A percentile compares a stretch with the other conserved stretches of the same genome.
Evolutionary conservation across 78 protist species (phyloP).

Genomic region (Bigelowiella natans): DNA sequence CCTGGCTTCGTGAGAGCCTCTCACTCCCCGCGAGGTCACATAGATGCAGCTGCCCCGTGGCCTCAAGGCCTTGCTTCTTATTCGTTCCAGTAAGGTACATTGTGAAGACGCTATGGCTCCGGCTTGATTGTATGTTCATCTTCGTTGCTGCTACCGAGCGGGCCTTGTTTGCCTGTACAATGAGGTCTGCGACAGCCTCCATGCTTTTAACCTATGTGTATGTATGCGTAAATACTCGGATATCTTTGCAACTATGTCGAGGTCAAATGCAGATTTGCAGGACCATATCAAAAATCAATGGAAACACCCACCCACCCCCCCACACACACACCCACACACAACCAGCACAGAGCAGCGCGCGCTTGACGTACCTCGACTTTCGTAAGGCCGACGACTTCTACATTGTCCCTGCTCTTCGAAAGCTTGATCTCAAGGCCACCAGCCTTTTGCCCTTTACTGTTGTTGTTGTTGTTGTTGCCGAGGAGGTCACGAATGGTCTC

Average conservation of each 20-base stretch:
- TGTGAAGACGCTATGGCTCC: conserved; percentile 20
- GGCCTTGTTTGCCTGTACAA: neutral
- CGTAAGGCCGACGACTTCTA: too few species aligned
- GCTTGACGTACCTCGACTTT: too few species aligned
- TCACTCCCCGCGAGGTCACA: conserved; percentile 19
- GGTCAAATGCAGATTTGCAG: neutral
- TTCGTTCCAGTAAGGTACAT: neutral
- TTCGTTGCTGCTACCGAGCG: neutral
- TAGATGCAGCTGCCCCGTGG: neutral
- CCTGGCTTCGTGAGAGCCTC: neutral
- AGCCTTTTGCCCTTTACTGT: too few species aligned
- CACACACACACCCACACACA: too few species aligned
- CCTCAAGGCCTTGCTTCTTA: neutral
- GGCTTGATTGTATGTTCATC: conserved; percentile 5
- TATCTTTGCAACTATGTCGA: neutral
- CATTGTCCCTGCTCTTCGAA: too few species aligned
- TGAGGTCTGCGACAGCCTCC: neutral
- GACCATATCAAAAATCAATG: neutral
- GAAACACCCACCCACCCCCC: too few species aligned
- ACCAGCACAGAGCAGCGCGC: too few species aligned
- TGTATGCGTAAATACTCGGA: too few species aligned
- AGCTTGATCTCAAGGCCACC: too few species aligned
- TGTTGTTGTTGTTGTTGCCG: too few species aligned
- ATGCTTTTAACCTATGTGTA: too few species aligned
- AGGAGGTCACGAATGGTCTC: too few species aligned